Base-by-base conservation (phyloP, 2,329 filamentous ascomycete species). In the Stromatinia cepivora region DNA sequence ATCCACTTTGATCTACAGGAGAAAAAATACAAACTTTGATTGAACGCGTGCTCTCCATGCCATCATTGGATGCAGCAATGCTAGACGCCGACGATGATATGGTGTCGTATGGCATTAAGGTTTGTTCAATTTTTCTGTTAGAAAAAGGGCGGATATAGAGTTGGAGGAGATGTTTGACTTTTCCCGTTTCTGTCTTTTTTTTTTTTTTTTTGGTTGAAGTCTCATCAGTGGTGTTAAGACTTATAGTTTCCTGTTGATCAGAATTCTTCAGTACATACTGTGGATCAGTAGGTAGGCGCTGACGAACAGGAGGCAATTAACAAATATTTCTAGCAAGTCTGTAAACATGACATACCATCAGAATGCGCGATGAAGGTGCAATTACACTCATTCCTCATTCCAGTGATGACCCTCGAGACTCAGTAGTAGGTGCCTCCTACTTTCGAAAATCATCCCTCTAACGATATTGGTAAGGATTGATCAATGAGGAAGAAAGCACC, bases 391-490 rank as follows among this genome's bases (percentile, higher is more conserved):
- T 74, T 53, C 80, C 83, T 31, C 82, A 83, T 73, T 83, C 83
- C 2, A 81, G 79, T 22, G 80, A 82, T 70, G 82, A 81, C 46
- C 82, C 82, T 0, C 84, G 84, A 67, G 83, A 84, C 69, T 82
- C 83, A 4, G 72, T 84, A 45, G 67, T 71, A 69, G 2, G 53
- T 46, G 7, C 6, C n/a, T 25, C 20, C 2, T 50, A 4, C 20
- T 28, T 4, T 3, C 22, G 53, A 56, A 3, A n/a, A 46, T 42
- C 34, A 28, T 2, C 22, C 9, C 9, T 15, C 48, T 9, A 28
- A 31, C 34, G 34, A 13, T 20, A 10, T 46, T 46, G 31, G 15
- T 76, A 80, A 70, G 28, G 84, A 84, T 68, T 73, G 73, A 71
- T 50, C 71, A 1, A 69, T 71, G 54, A 57, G 57, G n/a, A 72